Conservation (phyloP, 228 moss, liverwort and hornwort genomes). For the Sphagnum magellanicum region DNA sequence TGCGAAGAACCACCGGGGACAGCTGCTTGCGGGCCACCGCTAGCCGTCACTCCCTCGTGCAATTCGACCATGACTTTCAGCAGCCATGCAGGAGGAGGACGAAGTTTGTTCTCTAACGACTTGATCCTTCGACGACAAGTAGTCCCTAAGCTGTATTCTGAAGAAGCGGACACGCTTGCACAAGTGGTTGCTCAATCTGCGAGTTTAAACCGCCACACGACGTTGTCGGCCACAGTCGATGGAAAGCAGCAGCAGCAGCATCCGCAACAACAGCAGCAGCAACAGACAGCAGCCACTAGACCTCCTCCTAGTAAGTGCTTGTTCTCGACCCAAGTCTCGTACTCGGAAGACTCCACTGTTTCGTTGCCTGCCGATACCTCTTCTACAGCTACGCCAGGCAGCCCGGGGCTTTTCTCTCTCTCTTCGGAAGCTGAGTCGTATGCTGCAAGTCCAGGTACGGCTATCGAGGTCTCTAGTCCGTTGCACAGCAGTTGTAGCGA, state of each 20-base stretch:
- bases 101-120: neutral
- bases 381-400: neutral
- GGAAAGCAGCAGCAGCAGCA: too few relatives aligned
- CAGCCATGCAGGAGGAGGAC: neutral
- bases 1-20: too few relatives aligned
- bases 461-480: neutral
- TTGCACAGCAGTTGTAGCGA: neutral
- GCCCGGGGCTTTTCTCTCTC: neutral
- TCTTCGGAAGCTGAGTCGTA: neutral
- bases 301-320: slow-evolving; percentile 15
- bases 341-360: slow-evolving; percentile 37
- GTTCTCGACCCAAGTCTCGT: slow-evolving; percentile 31
- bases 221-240: neutral
- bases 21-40: too few relatives aligned
- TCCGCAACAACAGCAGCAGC: too few relatives aligned
- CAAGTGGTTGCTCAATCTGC: slow-evolving; percentile 41
- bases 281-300: too few relatives aligned
- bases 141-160: neutral
- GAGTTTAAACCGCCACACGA: slow-evolving; percentile 2
- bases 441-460: neutral
- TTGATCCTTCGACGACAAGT: neutral
- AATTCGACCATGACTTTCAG: slow-evolving; percentile 2
- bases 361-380: slow-evolving; percentile 20
- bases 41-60: neutral
- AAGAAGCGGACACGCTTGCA: slow-evolving; percentile 26